These are phyloP conservation scores for Fusarium abutilonis DNA, from an alignment of 2,329 filamentous ascomycete genomes.

Conservation along the genomic window DNA sequence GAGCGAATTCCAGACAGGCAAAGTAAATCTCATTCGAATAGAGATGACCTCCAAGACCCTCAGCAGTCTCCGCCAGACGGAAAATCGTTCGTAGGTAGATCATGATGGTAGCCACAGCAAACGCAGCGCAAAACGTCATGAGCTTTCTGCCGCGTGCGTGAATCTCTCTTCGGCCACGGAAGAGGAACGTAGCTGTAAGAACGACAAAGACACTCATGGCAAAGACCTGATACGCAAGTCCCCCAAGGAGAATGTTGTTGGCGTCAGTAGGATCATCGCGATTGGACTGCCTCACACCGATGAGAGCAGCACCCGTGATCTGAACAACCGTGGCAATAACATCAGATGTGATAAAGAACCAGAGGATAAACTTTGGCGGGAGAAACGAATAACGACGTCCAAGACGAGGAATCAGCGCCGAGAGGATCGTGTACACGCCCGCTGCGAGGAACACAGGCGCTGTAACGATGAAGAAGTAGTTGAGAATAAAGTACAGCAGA, in stretches of 20 bases:
- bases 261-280: conserved; percentile 59
- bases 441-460: conserved; percentile 68
- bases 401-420: conserved; percentile 58
- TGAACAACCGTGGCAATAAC: conserved; percentile 64
- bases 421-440: conserved; percentile 64
- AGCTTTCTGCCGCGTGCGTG: conserved; percentile 41
- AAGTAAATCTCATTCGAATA: conserved; percentile 63
- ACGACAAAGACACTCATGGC: conserved; percentile 61
- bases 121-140: conserved; percentile 53
- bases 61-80: conserved; percentile 62
- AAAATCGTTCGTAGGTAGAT: conserved; percentile 65
- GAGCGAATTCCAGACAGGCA: conserved; percentile 63
- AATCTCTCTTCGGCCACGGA: conserved; percentile 49
- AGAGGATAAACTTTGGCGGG: conserved; percentile 58
- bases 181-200: conserved; percentile 54
- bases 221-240: conserved; percentile 64
- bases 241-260: conserved; percentile 66
- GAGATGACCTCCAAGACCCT: conserved; percentile 58
- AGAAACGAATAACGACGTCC: conserved; percentile 57
- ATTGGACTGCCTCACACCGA: conserved; percentile 60
- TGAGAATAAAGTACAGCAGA: conserved; percentile 65
- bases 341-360: conserved; percentile 65
- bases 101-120: conserved; percentile 57
- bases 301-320: conserved; percentile 63
- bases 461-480: conserved; percentile 70